phyloP scores from a whole-genome alignment of 352 stramenopile species.

The Aphanomyces invadans region DNA sequence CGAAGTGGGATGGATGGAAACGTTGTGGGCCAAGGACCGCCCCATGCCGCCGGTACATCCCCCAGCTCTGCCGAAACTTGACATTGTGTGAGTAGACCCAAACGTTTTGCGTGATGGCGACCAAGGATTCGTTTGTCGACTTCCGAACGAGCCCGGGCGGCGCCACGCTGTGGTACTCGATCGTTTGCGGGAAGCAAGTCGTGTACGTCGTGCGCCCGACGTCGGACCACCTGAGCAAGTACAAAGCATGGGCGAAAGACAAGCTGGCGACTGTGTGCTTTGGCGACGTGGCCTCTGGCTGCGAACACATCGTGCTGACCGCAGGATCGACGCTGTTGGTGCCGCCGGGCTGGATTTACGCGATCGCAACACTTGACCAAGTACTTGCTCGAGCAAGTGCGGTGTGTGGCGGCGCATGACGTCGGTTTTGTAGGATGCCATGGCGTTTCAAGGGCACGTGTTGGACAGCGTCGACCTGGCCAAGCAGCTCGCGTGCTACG shows the following conservation, averaged over 20 bases:
- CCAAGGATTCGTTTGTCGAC: conserved; percentile 38
- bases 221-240: conserved; percentile 30
- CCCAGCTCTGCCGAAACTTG: background rate
- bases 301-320: conserved; percentile 30
- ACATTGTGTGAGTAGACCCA: conserved; percentile 25
- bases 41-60: background rate
- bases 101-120: conserved; percentile 40
- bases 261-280: conserved; percentile 30
- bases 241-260: conserved; percentile 30
- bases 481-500: conserved; percentile 32
- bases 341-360: conserved; percentile 42
- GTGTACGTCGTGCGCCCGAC: conserved; percentile 40
- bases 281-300: conserved; percentile 29
- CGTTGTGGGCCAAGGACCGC: conserved; percentile 28
- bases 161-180: conserved; percentile 42
- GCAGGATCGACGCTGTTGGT: conserved; percentile 38
- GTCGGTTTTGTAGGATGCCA: conserved; percentile 29
- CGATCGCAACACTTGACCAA: conserved; percentile 31
- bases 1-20: conserved; percentile 41
- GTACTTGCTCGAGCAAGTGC: background rate
- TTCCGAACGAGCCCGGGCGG: conserved; percentile 42
- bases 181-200: conserved; percentile 37
- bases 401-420: background rate
- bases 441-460: conserved; percentile 42
- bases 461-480: conserved; percentile 35